Evolutionary conservation across 768 basidiomycete species (phyloP).

Genomic region (Leucosporidium creatinivorum): DNA sequence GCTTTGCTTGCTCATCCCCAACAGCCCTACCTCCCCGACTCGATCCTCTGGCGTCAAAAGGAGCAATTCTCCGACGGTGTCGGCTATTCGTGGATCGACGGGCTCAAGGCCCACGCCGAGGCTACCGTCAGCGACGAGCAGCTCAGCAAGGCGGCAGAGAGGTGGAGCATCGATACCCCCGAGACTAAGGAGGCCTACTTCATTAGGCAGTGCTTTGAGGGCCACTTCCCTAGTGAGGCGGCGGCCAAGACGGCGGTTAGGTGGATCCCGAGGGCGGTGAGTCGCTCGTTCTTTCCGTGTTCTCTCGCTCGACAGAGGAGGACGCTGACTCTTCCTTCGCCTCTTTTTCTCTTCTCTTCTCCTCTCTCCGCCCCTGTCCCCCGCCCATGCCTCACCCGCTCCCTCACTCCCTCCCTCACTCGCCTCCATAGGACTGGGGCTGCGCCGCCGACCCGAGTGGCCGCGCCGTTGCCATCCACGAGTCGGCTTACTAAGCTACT

Average conservation of each 20-base stretch:
- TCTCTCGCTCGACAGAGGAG: no score
- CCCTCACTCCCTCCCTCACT: constrained; percentile 63
- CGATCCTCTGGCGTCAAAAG: constrained; percentile 97
- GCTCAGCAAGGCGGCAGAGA: constrained; percentile 61
- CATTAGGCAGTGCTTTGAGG: constrained; percentile 85
- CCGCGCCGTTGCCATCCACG: constrained; percentile 90
- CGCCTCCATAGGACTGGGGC: constrained; percentile 84
- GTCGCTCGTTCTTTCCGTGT: constrained; percentile 18
- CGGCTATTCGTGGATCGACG: constrained; percentile 41
- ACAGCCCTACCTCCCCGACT: constrained; percentile 83
- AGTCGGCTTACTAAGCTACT: constrained; percentile 52
- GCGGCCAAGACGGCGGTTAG: constrained; percentile 88
- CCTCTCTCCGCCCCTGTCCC: no score
- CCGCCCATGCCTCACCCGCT: not conserved
- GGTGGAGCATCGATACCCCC: constrained; percentile 73
- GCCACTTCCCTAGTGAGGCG: constrained; percentile 71
- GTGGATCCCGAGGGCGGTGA: constrained; percentile 47
- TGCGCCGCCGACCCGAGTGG: constrained; percentile 91
- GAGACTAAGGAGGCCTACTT: constrained; percentile 96
- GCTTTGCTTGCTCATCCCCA: not conserved
- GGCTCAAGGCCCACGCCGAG: constrained; percentile 83
- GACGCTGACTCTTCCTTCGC: no score
- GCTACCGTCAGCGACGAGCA: constrained; percentile 68
- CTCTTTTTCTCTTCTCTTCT: no score
- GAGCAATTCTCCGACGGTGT: constrained; percentile 92